Evolutionary conservation across 805 yeast species (phyloP), one percentile per base, ranked within the genome.

Genomic region (Nakazawaea peltata): DNA sequence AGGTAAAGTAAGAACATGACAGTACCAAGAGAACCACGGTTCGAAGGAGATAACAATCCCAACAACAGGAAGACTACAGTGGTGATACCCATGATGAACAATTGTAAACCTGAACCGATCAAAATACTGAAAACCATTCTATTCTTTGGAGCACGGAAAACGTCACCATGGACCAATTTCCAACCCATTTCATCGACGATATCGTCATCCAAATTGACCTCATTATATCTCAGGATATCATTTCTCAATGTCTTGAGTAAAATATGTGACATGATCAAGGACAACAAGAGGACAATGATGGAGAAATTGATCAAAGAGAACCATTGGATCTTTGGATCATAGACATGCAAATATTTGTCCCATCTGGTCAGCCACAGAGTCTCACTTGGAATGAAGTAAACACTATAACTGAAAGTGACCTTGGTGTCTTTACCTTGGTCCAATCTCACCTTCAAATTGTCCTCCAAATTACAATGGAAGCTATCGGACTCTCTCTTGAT

Each of bases 281-380:
- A 81, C 43, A 92, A 66, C 44, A 83, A 72, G 8, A 84, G 42
- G 6, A 87, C 96, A 48, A 90, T 74, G 37, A 88, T 56, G 4
- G 94, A 77, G 43, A 94, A 86, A 61, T 87, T 87, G 45, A 87
- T 63, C 48, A 92, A 72, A 2, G 97, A 86, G 50, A 87, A 84
- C 97, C 97, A 90, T 62, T 92, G 97, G 47, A 92, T 83, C 53
- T 81, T 81, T 39, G 97, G 94, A 53, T 85, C 95, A 54, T 79
- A 82, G 17, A 83, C 92, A 48, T 85, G 94, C 50, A 92, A 67
- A 55, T 92, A 92, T 58, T 86, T 85, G 58, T 92, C 98, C 98
- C 98, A 92, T 63, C 98, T 78, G 2, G 97, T 90, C 23, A 97
- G 97, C 97, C 97, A 92, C 4, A 77, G 74, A 2, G 92, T 83